These are phyloP conservation scores for Paxillus involutus DNA, from an alignment of 768 basidiomycete genomes.

Conservation along the genomic window DNA sequence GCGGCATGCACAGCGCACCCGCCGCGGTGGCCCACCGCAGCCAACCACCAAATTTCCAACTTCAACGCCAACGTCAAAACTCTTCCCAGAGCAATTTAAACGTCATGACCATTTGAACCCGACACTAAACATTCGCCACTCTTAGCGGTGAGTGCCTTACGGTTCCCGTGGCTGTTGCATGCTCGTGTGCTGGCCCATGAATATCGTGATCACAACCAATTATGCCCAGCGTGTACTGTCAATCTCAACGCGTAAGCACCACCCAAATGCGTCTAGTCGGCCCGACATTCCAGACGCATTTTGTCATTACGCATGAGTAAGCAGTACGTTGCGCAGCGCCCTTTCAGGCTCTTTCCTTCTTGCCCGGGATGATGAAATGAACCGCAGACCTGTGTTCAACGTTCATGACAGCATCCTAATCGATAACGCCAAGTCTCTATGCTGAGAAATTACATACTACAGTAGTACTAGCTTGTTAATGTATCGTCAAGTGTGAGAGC, in stretches of 20 bases:
- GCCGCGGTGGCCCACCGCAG: neutral
- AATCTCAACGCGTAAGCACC: too few relatives aligned
- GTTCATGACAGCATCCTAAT: too few relatives aligned
- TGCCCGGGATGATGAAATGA: neutral
- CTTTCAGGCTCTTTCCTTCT: too few relatives aligned
- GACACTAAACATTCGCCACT: neutral
- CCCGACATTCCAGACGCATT: too few relatives aligned
- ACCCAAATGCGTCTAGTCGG: too few relatives aligned
- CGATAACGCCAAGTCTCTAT: constrained; percentile 6
- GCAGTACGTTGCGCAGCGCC: too few relatives aligned
- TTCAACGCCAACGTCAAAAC: neutral
- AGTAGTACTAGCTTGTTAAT: neutral
- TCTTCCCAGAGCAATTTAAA: constrained; percentile 4
- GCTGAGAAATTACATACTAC: constrained; percentile 10
- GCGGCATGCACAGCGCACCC: neutral
- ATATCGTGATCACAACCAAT: too few relatives aligned
- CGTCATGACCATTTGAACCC: neutral
- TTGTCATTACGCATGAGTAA: too few relatives aligned
- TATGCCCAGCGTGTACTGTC: too few relatives aligned
- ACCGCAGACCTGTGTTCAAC: too few relatives aligned
- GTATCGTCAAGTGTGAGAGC: neutral
- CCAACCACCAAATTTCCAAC: neutral
- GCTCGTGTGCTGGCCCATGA: too few relatives aligned
- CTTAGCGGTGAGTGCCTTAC: neutral
- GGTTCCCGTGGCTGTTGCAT: neutral